Base-by-base conservation (phyloP, 352 stramenopile genomes). In the Aphanomyces cochlioides region DNA sequence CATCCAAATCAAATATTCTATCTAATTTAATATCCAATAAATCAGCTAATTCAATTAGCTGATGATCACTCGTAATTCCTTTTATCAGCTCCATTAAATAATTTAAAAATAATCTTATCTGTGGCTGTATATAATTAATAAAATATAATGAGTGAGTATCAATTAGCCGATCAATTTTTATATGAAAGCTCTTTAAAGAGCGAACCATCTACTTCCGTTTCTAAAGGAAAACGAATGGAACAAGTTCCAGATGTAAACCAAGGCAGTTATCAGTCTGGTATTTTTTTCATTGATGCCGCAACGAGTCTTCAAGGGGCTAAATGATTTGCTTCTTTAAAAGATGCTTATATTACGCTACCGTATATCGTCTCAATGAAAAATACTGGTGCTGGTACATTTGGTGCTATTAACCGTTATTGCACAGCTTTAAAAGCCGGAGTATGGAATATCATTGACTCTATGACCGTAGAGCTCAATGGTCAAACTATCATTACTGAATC, bases 361-460 rank as follows among this genome's bases (percentile, higher is more conserved):
- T 77, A 77, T 53, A 56, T 77, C 17, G 38, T 77, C n/a, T 72
- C 72, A 8, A 15, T 64, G 3, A 57, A 56, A 17, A 68, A 77
- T 38, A 67, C 57, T 48, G 63, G 67, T 56, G 21, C 43, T 40
- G 7, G 6, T 39, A 53, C 36, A 3, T 21, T 58, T 41, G 58
- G 8, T 56, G 56, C 54, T 60, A 37, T 66, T 12, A 78, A 74
- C 43, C 74, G 74, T 53, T 67, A 74, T 17, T 76, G 58, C 40
- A 43, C 54, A 7, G 72, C 41, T 37, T 66, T 76, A 13, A 76
- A 78, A 39, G 65, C 53, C 57, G 74, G 74, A 5, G 70, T 76
- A 21, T 78, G 74, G 66, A 78, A 78, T 37, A 67, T 76, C 15
- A 73, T 77, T 41, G 73, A 77, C 73, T 69, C 63, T 7, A 47